Percentiles rank a stretch among this genome's conserved stretches.
Evolutionary conservation across 768 basidiomycete genomes (phyloP).

Genomic region (Gymnopilus junonius): DNA sequence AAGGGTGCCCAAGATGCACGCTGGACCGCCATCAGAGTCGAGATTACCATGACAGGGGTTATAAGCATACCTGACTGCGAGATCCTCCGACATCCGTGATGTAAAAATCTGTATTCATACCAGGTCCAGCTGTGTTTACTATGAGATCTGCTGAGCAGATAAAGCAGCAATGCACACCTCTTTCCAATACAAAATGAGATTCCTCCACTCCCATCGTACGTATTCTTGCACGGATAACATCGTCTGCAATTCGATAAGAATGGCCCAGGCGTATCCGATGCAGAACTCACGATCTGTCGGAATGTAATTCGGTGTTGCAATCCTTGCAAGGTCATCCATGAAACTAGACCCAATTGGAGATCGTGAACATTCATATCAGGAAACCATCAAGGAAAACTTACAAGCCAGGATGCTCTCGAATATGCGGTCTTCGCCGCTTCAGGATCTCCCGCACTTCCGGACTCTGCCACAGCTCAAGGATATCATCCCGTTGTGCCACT

Average conservation of each 20-base stretch:
- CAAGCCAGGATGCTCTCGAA: slow-evolving; percentile 74
- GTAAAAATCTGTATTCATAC: slow-evolving; percentile 59
- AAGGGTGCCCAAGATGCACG: slow-evolving; percentile 76
- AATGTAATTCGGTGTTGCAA: slow-evolving; percentile 56
- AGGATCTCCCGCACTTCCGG: slow-evolving; percentile 55
- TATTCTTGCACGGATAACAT: slow-evolving; percentile 77
- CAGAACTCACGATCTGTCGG: slow-evolving; percentile 64
- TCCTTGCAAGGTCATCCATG: slow-evolving; percentile 67
- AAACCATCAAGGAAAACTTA: slow-evolving; percentile 39
- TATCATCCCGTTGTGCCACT: slow-evolving; percentile 59
- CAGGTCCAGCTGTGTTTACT: slow-evolving; percentile 26
- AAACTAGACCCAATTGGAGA: slow-evolving; percentile 51
- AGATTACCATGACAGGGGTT: background rate
- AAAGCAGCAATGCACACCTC: slow-evolving; percentile 38
- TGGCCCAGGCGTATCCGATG: background rate
- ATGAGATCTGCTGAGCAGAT: background rate
- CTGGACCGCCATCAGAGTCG: slow-evolving; percentile 27
- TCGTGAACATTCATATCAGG: background rate
- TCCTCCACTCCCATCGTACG: slow-evolving; percentile 79
- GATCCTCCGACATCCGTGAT: slow-evolving; percentile 75
- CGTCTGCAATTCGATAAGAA: slow-evolving; percentile 40
- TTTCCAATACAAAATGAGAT: slow-evolving; percentile 63
- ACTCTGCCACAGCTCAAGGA: slow-evolving; percentile 67
- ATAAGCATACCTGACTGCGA: slow-evolving; percentile 46
- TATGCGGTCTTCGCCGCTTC: slow-evolving; percentile 48